phyloP scores from a whole-genome alignment of 768 basidiomycete genomes.

The Pleurotus eryngii region DNA sequence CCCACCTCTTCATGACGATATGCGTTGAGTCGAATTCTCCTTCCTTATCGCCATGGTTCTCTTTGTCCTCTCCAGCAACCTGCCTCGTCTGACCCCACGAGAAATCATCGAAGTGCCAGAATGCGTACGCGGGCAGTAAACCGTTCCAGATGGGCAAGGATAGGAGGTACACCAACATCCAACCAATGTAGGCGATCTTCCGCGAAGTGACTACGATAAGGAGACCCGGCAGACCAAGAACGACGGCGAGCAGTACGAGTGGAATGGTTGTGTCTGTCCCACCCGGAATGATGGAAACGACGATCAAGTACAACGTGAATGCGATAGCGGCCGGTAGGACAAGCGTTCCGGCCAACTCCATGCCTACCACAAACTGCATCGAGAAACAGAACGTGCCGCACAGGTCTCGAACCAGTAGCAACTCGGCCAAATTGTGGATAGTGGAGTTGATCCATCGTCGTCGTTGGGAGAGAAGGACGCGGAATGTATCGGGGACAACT shows the following conservation, averaged over 20 bases:
- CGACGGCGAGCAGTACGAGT: conserved; percentile 87
- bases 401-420: conserved; percentile 93
- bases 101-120: conserved; percentile 99
- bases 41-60: conserved; percentile 80
- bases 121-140: conserved; percentile 91
- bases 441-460: conserved; percentile 99
- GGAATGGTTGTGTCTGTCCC: conserved; percentile 81
- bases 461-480: conserved; percentile 89
- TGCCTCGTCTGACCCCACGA: conserved; percentile 95
- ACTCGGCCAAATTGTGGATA: conserved; percentile 94
- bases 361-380: conserved; percentile 98
- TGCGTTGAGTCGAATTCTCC: conserved; percentile 95
- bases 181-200: conserved; percentile 91
- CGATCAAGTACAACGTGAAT: conserved; percentile 93
- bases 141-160: conserved; percentile 98
- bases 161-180: conserved; percentile 93
- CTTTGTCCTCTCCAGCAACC: conserved; percentile 69
- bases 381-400: conserved; percentile 99
- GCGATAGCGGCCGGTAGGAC: conserved; percentile 96
- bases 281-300: conserved; percentile 81
- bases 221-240: conserved; percentile 93
- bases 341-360: conserved; percentile 96
- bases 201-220: conserved; percentile 95
- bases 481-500: conserved; percentile 95
- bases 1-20: conserved; percentile 99